Evolutionary conservation across 2,329 filamentous ascomycete species (phyloP), one percentile per base, ranked within the genome.

Genomic region (Aspergillus aculeatinus): DNA sequence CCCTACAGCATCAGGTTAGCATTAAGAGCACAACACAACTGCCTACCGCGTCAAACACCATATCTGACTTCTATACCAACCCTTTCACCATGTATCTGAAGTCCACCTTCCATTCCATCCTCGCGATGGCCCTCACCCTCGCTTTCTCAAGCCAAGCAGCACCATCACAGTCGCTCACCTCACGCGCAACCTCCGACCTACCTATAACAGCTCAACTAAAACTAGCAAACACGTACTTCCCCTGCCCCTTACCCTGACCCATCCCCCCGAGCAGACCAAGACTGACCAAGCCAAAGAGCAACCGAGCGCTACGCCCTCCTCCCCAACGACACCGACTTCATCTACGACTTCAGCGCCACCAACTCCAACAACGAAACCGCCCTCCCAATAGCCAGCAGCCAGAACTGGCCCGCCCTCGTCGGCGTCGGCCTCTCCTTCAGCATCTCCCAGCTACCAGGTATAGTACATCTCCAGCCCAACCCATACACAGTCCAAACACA

Each of bases 221-320:
- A 39, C 60, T 68, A 39, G 66, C 66, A 35, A 63, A 67, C 48
- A 66, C 60, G 66, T 68, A 44, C 49, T 61, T 62, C 2, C 27
- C 27, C 27, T 29, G 27, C 27, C 27, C 27, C 27, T 29, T 7
- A 7, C 27, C 27, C 27, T 10, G 9, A 10, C 2, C 9, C 9
- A 9, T 10, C 27, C 7, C 0, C 27, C 27, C 7, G 0, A 7
- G 27, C 7, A 27, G 2, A 29, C 23, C 23, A 29, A 29, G 9
- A 29, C 27, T 29, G 9, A 29, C 27, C n/a, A 52, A 2, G 7
- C 1, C 14, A 4, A 23, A 69, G 66, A 12, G 59, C 64, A 19
- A 55, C 61, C 7, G 67, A 68, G 25, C 66, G 67, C 35, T 69
- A 68, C 62, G 25, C 65, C 10, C 64, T 68, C 23, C 65, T 69